Evolutionary conservation across 371 early-diverging fungal species (phyloP).

Genomic region (Circinella minor): DNA sequence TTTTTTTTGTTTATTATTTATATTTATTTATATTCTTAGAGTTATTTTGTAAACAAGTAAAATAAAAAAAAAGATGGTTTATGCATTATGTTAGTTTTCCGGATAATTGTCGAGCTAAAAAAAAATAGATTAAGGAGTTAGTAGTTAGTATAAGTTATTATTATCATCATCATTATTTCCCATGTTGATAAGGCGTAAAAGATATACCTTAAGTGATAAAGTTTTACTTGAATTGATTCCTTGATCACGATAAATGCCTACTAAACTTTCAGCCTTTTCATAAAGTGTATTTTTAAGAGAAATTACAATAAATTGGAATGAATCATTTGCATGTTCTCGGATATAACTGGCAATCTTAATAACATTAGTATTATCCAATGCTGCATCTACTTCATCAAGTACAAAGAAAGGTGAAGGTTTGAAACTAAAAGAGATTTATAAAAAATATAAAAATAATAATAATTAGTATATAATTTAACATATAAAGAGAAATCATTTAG

Average conservation of each 20-base stretch:
- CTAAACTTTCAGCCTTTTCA: conserved; percentile 93
- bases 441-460: background rate
- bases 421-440: conserved; percentile 56
- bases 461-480: background rate
- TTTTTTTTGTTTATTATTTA: too few relatives aligned
- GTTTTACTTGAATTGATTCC: conserved; percentile 81
- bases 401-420: conserved; percentile 99
- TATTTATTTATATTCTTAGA: too few relatives aligned
- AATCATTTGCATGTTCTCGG: conserved; percentile 58
- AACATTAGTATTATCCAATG: conserved; percentile 98
- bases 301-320: conserved; percentile 98
- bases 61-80: too few relatives aligned
- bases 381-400: conserved; percentile 99
- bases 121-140: background rate
- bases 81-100: background rate
- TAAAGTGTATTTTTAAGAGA: conserved; percentile 96
- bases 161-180: too few relatives aligned
- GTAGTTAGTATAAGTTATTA: background rate
- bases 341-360: conserved; percentile 91
- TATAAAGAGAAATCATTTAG: too few relatives aligned
- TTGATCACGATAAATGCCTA: conserved; percentile 97
- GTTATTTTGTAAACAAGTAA: background rate
- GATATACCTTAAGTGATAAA: conserved; percentile 77
- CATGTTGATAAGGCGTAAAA: background rate
- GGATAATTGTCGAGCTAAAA: conserved; percentile 5